Evolutionary conservation across 495 filamentous ascomycete genomes (phyloP), one percentile per base, ranked within the genome.

Genomic region (Aspergillus asperescens): DNA sequence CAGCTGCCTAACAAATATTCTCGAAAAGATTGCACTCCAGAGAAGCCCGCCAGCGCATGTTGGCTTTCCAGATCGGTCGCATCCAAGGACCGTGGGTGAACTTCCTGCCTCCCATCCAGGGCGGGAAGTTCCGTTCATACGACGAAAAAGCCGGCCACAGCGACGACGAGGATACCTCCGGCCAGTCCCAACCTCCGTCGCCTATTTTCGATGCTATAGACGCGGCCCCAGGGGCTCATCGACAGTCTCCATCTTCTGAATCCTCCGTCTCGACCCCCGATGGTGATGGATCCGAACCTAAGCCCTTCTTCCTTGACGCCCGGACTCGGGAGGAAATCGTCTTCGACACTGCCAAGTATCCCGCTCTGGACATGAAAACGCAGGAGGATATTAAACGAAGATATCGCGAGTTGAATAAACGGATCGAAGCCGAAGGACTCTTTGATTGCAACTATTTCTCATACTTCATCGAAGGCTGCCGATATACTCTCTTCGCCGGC

Each of bases 81-180:
- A 79, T 95, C 37, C 79, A 92, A 61, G 89, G 88, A 24, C 75
- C 70, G 50, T 98, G 93, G 93, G 71, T 75, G 48, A 96, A 96
- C 65, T 95, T 96, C 67, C 62, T 87, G 5, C 91, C 93, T 15
- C 93, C 93, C 5, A 89, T 98, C 42, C 94, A 97, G 65, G 92
- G 91, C 46, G 93, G 93, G 22, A 80, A 75, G 55, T 97, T 95
- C 68, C 81, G 88, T 55, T 68, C 72, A 4, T 79, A 81, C 48
- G 59, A 61, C 27, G 66, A 75, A 9, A 68, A 74, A 25, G 54
- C 61, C 0, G 61, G 56, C 32, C 59, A 59, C 27, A 48, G 40
- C 34, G 44, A 53, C 3, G 54, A 56, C 31, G 55, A 43, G 60
- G 61, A 29, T 70, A 71, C 66, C 43, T 72, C 70, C 34, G 74